Conservation (phyloP, 2,329 filamentous ascomycete species). For the Paraconiothyrium sp. region DNA sequence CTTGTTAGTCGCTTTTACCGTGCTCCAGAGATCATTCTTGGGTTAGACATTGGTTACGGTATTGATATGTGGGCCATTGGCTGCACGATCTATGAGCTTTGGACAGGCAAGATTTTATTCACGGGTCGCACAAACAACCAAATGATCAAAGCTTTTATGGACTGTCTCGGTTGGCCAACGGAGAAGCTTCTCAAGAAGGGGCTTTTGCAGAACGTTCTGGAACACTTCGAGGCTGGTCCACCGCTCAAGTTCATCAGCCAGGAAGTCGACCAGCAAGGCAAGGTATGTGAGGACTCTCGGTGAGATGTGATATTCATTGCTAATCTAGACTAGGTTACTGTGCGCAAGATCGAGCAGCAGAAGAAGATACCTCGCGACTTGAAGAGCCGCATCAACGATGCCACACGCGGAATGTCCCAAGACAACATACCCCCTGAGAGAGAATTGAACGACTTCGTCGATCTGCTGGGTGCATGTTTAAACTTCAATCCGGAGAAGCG, state of each 20-base stretch:
- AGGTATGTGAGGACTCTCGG: conserved; percentile 27
- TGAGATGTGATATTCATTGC: neutral
- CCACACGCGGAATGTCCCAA: conserved; percentile 77
- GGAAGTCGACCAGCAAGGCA: conserved; percentile 69
- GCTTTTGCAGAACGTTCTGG: conserved; percentile 70
- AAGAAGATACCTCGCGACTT: conserved; percentile 74
- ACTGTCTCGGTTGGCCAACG: conserved; percentile 91
- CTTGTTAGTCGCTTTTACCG: conserved; percentile 97
- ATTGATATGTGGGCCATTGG: conserved; percentile 99
- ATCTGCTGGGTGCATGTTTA: conserved; percentile 88
- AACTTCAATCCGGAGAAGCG: conserved; percentile 92
- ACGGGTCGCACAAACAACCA: conserved; percentile 96
- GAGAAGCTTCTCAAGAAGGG: conserved; percentile 88
- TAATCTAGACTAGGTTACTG: conserved; percentile 63
- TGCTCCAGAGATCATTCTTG: conserved; percentile 94
- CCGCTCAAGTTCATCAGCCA: conserved; percentile 84
- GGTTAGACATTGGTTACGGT: conserved; percentile 93
- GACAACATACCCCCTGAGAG: conserved; percentile 66
- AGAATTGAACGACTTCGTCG: conserved; percentile 84
- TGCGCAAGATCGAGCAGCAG: conserved; percentile 71
- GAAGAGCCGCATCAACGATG: conserved; percentile 77
- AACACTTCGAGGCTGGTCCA: conserved; percentile 63
- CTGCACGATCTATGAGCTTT: conserved; percentile 95
- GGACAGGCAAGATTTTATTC: conserved; percentile 97
- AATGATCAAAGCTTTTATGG: conserved; percentile 96